Base-by-base conservation (phyloP, 2,329 filamentous ascomycete species). In the Hirsutella thompsonii region DNA sequence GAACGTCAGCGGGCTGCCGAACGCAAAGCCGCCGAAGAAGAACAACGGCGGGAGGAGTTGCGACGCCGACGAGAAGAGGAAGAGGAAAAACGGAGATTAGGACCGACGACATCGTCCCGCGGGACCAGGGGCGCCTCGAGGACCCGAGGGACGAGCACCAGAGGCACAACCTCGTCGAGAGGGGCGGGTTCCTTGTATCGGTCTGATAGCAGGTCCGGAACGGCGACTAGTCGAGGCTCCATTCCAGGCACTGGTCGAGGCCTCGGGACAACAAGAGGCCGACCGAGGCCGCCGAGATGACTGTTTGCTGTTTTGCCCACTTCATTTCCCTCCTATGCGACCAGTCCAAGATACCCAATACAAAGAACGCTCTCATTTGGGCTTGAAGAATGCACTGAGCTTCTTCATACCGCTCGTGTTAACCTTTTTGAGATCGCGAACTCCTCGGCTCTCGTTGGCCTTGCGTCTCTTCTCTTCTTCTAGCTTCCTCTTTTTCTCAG, bases 401-500 rank as follows among this genome's bases (percentile, higher is more conserved):
- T 96, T 98, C 72, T 84, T 92, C 92, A 98, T 98, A 2, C 92
- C 92, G 19, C 65, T 76, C 0, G 83, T 89, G 62, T 96, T 84
- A 37, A 89, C 90, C 65, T 96, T 98, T 58, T 83, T 83, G 54
- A 98, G 59, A 37, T 89, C 74, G 56, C 79, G 81, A 1, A 95
- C 77, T 0, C 78, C 89, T 21, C 79, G 71, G 46, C 83, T 92
- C 62, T 85, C 75, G 20, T 67, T 69, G 3, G 74, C 76, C 64
- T 93, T 89, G 59, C 77, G 81, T 64, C 81, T 83, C 44, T 94
- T 89, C 44, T 94, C 89, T 46, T 94, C 90, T 39, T 94, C 88
- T 62, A 82, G 78, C 58, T 81, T 89, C 35, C 81, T 70, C 66
- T 83, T 89, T 74, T 92, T 94, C 58, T 89, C 84, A 3, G 77